Conservation (phyloP, 495 filamentous ascomycete species). For the Tuber microsphaerosporum region DNA sequence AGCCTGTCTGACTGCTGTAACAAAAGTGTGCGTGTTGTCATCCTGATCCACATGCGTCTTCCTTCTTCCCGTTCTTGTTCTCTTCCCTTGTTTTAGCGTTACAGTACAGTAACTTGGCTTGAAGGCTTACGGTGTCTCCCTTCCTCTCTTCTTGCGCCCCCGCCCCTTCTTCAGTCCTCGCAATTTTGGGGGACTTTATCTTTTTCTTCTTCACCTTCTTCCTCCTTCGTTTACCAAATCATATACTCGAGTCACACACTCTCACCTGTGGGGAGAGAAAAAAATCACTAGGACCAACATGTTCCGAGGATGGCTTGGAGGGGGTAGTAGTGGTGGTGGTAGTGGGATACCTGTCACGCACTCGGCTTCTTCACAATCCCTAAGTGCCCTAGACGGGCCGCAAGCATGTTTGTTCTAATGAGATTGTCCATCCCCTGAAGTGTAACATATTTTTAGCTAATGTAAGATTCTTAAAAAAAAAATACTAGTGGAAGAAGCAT, state of each 20-base stretch:
- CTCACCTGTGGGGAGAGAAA: not conserved
- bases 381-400: conserved; percentile 55
- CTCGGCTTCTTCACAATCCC: conserved; percentile 49
- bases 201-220: conserved; percentile 11
- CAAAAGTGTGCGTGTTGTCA: not conserved
- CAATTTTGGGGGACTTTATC: not conserved
- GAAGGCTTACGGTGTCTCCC: not conserved
- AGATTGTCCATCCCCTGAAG: conserved; percentile 8
- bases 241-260: not conserved
- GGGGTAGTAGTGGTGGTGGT: conserved; percentile 10
- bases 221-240: not conserved
- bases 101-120: not conserved
- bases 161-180: not conserved
- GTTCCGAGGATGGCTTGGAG: conserved; percentile 36
- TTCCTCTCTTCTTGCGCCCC: not conserved
- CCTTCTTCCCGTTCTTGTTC: not conserved
- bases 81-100: not conserved
- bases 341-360: conserved; percentile 23
- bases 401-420: conserved; percentile 51
- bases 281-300: conserved; percentile 3
- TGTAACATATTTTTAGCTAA: conserved; percentile 22
- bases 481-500: conserved; percentile 55
- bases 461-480: not conserved
- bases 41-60: not conserved
- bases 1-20: not conserved